Evolutionary conservation across 108 stramenopile species (phyloP).

Genomic region (Skeletonema menzelii): DNA sequence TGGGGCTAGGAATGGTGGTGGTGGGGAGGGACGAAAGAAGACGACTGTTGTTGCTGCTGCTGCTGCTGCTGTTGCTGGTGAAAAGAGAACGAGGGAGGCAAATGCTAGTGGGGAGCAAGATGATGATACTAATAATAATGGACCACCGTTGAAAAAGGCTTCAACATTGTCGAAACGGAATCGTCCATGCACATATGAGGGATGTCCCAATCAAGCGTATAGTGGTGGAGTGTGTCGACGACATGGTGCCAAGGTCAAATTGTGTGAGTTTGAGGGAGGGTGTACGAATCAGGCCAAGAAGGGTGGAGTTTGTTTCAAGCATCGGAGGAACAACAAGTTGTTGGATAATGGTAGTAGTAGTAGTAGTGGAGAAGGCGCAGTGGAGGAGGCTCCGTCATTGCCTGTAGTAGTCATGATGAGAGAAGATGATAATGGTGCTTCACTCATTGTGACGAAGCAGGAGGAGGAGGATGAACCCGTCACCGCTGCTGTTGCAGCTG

Average conservation of each 20-base stretch:
- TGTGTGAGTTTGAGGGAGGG: neutral
- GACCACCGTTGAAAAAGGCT: neutral
- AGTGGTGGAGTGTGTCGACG: constrained; percentile 6
- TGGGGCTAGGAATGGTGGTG: constrained; percentile 3
- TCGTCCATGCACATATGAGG: neutral
- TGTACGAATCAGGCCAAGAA: neutral
- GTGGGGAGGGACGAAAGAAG: no score
- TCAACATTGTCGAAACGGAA: neutral
- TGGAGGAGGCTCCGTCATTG: neutral
- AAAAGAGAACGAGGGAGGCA: no score
- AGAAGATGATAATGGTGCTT: neutral
- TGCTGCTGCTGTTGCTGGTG: no score
- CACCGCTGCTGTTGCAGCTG: no score
- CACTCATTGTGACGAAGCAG: no score
- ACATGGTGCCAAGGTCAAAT: constrained; percentile 10
- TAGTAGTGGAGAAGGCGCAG: neutral
- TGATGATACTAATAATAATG: neutral
- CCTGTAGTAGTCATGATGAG: neutral
- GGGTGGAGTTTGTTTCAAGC: neutral
- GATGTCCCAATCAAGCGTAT: constrained; percentile 5
- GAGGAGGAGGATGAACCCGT: no score
- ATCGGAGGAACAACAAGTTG: neutral
- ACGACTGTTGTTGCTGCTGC: no score
- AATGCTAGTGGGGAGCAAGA: neutral
- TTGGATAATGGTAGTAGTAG: neutral